Evolutionary conservation across 164 flowering plant species (phyloP).

Genomic region (Euptelea pleiosperma): DNA sequence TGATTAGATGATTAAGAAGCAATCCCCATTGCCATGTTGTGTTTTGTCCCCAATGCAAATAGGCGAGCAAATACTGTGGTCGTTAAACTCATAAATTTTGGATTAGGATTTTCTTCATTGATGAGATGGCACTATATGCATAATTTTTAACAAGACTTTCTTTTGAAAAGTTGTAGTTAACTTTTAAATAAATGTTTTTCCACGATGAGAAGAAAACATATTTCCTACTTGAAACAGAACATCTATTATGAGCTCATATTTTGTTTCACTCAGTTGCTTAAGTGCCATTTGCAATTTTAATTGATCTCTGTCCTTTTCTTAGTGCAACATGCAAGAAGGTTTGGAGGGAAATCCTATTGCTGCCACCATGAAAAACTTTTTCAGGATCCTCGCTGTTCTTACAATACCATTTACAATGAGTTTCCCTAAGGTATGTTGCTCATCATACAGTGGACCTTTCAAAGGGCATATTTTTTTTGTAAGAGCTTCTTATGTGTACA

Average conservation of each 20-base stretch:
- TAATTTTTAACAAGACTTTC: too few species aligned
- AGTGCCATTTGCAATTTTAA: constrained; percentile 3
- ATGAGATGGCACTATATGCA: too few species aligned
- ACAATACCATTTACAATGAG: constrained; percentile 70
- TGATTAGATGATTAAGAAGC: too few species aligned
- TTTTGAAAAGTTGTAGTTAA: too few species aligned
- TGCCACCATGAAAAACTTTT: constrained; percentile 66
- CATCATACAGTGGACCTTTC: background rate
- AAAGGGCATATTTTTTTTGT: background rate
- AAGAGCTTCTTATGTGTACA: background rate
- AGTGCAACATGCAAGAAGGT: constrained; percentile 91
- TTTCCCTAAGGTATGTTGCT: constrained; percentile 69
- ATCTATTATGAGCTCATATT: background rate
- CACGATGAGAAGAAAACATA: too few species aligned
- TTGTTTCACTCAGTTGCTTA: background rate
- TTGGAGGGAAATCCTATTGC: constrained; percentile 89
- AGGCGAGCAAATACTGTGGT: too few species aligned
- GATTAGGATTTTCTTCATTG: too few species aligned
- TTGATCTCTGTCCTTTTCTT: constrained; percentile 7
- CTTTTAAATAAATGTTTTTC: too few species aligned
- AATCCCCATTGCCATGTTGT: too few species aligned
- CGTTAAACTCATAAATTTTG: too few species aligned
- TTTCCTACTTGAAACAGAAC: too few species aligned
- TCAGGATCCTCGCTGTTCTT: constrained; percentile 61
- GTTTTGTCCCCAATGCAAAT: too few species aligned